Conservation (phyloP, 1,139 yeast species). For the Insectozyma bohioensis region DNA sequence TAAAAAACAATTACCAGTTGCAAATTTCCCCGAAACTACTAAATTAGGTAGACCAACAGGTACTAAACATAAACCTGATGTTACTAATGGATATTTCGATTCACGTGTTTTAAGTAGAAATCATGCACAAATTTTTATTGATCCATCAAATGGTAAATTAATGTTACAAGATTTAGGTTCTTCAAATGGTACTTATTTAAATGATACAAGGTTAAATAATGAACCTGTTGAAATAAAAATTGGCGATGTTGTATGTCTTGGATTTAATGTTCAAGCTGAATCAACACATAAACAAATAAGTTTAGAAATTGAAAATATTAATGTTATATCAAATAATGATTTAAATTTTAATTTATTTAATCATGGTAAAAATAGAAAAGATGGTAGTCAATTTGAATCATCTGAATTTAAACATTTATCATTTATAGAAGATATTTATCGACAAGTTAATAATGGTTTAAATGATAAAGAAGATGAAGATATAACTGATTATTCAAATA, state of each 20-base stretch:
- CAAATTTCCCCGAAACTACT: constrained; percentile 77
- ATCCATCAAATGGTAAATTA: constrained; percentile 62
- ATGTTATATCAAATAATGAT: constrained; percentile 47
- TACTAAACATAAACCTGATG: constrained; percentile 68
- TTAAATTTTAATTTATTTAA: too few relatives aligned
- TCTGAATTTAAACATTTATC: constrained; percentile 44
- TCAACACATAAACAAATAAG: constrained; percentile 82
- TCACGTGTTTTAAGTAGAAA: constrained; percentile 89
- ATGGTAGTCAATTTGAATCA: constrained; percentile 15
- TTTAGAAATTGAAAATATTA: constrained; percentile 72
- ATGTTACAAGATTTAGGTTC: constrained; percentile 85
- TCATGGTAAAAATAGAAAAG: constrained; percentile 13
- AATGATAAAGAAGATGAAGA: constrained; percentile 4
- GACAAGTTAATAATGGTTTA: constrained; percentile 14
- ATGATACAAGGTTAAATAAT: constrained; percentile 65
- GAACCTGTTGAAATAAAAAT: constrained; percentile 65
- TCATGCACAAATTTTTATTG: constrained; percentile 89
- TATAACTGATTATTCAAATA: constrained; percentile 9
- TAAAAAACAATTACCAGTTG: constrained; percentile 75
- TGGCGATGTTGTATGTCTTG: constrained; percentile 83
- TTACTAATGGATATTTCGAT: constrained; percentile 90
- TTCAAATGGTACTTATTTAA: constrained; percentile 92
- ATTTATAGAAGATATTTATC: constrained; percentile 41
- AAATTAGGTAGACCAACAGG: constrained; percentile 88
- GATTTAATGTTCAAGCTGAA: constrained; percentile 87